These are phyloP conservation scores for Herpetospermum pedunculosum DNA, from an alignment of 306 rosid genomes.

Conservation along the genomic window DNA sequence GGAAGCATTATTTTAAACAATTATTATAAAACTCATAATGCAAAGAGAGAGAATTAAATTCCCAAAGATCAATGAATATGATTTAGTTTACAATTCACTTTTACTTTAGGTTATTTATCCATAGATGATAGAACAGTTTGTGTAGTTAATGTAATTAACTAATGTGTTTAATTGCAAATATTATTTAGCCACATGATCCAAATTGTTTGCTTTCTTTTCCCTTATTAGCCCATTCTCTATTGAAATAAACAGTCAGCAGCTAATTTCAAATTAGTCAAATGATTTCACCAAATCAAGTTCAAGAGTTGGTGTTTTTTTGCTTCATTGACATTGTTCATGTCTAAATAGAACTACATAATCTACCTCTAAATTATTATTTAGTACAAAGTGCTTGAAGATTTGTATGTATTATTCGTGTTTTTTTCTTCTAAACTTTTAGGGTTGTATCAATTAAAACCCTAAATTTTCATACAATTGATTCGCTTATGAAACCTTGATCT, in stretches of 20 bases:
- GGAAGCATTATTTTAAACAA: neutral
- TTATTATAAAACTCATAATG: neutral
- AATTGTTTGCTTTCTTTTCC: neutral
- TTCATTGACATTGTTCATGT: neutral
- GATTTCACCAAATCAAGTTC: neutral
- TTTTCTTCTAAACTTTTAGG: too few species aligned
- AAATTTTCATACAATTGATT: too few species aligned
- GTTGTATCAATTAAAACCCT: too few species aligned
- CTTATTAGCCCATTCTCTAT: neutral
- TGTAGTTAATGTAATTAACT: too few species aligned
- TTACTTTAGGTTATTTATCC: neutral
- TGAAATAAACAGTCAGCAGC: neutral
- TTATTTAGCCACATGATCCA: neutral
- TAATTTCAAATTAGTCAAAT: neutral
- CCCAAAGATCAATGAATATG: neutral
- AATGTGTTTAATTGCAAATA: too few species aligned
- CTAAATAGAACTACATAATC: too few species aligned
- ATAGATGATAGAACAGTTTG: too few species aligned
- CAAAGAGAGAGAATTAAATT: neutral
- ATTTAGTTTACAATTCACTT: neutral
- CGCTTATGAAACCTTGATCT: too few species aligned
- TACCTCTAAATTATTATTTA: neutral
- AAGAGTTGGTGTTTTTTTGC: neutral
- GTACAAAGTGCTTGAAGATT: too few species aligned
- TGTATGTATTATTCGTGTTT: too few species aligned